Evolutionary conservation across 2,329 filamentous ascomycete species (phyloP).

Genomic region (Monilinia vaccinii-corymbosi): DNA sequence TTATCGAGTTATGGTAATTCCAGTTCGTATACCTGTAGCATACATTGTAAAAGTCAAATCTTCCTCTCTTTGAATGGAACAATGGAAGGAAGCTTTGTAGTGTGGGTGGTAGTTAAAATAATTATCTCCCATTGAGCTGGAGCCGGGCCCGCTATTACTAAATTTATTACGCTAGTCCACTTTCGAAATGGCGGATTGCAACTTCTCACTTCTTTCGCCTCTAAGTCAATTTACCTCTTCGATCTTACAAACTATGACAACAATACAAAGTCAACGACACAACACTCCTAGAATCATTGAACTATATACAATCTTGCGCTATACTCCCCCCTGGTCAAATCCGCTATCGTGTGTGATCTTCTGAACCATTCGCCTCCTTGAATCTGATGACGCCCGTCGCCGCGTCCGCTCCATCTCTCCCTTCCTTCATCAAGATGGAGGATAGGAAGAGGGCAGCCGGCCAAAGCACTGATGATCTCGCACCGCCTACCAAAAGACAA

Average conservation of each 20-base stretch:
- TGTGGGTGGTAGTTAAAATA: background rate
- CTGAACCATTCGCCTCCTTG: slow-evolving; percentile 6
- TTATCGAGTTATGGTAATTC: background rate
- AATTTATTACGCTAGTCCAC: background rate
- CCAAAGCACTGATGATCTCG: slow-evolving; percentile 56
- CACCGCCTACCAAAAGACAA: slow-evolving; percentile 85
- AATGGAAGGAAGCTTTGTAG: background rate
- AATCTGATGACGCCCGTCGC: slow-evolving; percentile 49
- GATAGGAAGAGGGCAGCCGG: slow-evolving; percentile 94
- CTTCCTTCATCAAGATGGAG: slow-evolving; percentile 92
- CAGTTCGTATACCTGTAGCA: background rate
- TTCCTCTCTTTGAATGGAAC: background rate
- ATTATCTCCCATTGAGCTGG: slow-evolving; percentile 5
- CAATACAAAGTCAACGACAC: slow-evolving; percentile 5
- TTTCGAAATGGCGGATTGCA: slow-evolving; percentile 5
- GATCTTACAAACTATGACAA: slow-evolving; percentile 9
- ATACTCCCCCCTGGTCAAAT: background rate
- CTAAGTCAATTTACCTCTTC: slow-evolving; percentile 2
- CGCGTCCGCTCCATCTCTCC: slow-evolving; percentile 48
- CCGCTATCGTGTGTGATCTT: slow-evolving; percentile 1
- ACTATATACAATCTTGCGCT: slow-evolving; percentile 1
- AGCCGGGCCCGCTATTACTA: slow-evolving; percentile 8
- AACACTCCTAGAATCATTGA: background rate
- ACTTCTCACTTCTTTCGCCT: slow-evolving; percentile 8
- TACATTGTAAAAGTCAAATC: background rate